Evolutionary conservation across 805 yeast species (phyloP), one percentile per base, ranked within the genome.

Genomic region (Ogataea trehaloabstinens): DNA sequence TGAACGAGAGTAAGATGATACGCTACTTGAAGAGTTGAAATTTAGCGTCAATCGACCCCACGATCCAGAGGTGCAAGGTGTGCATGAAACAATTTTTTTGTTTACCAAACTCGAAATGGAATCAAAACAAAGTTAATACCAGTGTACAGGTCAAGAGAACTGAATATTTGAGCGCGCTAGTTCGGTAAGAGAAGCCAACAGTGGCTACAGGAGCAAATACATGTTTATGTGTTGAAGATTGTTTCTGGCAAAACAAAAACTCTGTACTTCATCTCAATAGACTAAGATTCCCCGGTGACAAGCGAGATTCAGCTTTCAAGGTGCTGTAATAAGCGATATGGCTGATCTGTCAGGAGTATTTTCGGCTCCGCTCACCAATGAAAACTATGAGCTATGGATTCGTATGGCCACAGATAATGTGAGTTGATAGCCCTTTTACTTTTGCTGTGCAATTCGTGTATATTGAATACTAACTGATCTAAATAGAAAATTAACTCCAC

Each of bases 361-460:
- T 16, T 38, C 50, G 19, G 54, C 49, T 15, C 50, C 52, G 3
- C 35, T 44, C 27, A 43, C 51, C 12, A 49, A 42, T 61, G 78
- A 74, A 12, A 73, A 80, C 51, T 84, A 83, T 50, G 91, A 85
- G 49, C 76, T 76, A 58, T 85, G 95, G 93, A 81, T 85, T 67
- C 79, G 80, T 44, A 73, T 85, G 70, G 90, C 88, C 18, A 82
- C 88, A 1, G 89, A 82, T 51, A 86, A 85, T 40, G 55, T 51
- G 41, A 37, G 55, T 27, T 16, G 15, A 27, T 8, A 7, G 15
- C 13, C 13, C 6, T 27, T 27, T 27, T 27, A 7, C 8, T 16
- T n/a, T 15, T n/a, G 7, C 10, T 27, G 30, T 7, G n/a, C 30
- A n/a, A n/a, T n/a, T n/a, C n/a, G n/a, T 27, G 17, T 8, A 7